Conservation (phyloP, 2,329 filamentous ascomycete species). For the Colletotrichum karsti region DNA sequence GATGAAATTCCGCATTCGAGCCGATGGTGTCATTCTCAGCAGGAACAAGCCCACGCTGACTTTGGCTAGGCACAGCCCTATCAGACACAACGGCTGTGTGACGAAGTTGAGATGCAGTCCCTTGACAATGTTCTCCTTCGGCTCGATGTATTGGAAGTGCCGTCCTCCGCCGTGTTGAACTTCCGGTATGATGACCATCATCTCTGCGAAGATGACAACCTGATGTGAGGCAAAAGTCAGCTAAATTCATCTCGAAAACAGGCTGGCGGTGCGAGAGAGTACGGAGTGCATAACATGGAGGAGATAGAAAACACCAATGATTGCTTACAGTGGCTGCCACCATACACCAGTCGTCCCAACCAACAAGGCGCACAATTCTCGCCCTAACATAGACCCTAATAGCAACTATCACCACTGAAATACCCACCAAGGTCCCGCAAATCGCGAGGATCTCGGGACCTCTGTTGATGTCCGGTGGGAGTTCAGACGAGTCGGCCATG, state of each 20-base stretch:
- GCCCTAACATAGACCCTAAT: slow-evolving; percentile 37
- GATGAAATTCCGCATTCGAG: slow-evolving; percentile 31
- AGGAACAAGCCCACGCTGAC: slow-evolving; percentile 40
- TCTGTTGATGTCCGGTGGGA: slow-evolving; percentile 37
- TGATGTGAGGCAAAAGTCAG: not conserved
- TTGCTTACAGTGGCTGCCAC: slow-evolving; percentile 37
- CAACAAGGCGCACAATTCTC: slow-evolving; percentile 34
- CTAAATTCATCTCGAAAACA: too few species aligned
- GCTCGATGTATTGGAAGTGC: slow-evolving; percentile 37
- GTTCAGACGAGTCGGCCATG: not conserved
- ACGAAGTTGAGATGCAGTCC: slow-evolving; percentile 41
- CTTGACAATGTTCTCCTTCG: slow-evolving; percentile 30
- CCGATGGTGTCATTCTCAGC: slow-evolving; percentile 34
- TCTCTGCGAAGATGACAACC: slow-evolving; percentile 35
- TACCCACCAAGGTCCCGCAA: slow-evolving; percentile 34
- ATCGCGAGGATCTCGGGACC: slow-evolving; percentile 40
- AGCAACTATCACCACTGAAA: slow-evolving; percentile 34
- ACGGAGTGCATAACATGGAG: too few species aligned
- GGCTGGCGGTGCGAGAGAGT: too few species aligned
- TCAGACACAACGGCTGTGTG: slow-evolving; percentile 38
- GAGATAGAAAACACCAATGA: too few species aligned
- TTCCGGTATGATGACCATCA: slow-evolving; percentile 38
- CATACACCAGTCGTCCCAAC: slow-evolving; percentile 38
- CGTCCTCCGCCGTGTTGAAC: slow-evolving; percentile 36
- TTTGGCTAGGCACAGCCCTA: slow-evolving; percentile 37